These are phyloP conservation scores for Russula abietina DNA, from an alignment of 768 basidiomycete species.

Conservation along the genomic window DNA sequence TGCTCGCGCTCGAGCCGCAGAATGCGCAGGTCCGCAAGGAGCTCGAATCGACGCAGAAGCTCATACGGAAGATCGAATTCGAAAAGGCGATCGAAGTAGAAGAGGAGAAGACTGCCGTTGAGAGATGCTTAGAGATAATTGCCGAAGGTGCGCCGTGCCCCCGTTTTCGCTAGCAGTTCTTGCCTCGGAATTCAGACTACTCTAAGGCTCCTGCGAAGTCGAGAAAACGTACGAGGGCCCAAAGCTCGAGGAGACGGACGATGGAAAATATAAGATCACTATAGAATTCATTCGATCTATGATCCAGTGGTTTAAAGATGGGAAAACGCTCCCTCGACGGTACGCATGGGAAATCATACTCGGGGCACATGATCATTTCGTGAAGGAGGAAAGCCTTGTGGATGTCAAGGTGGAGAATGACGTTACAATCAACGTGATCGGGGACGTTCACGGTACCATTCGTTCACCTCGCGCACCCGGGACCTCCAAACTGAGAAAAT, in stretches of 20 bases:
- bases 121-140: conserved; percentile 74
- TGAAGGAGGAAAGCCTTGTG: conserved; percentile 75
- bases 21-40: conserved; percentile 79
- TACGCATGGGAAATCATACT: conserved; percentile 96
- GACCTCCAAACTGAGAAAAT: conserved; percentile 9
- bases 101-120: conserved; percentile 75
- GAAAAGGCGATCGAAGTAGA: conserved; percentile 95
- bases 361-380: conserved; percentile 71
- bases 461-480: conserved; percentile 1
- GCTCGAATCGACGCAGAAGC: conserved; percentile 82
- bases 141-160: conserved; percentile 50
- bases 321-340: conserved; percentile 85
- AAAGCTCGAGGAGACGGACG: conserved; percentile 48
- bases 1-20: conserved; percentile 75
- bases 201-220: conserved; percentile 67
- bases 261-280: conserved; percentile 69
- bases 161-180: neutral
- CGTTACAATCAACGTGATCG: conserved; percentile 86
- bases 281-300: conserved; percentile 74
- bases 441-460: conserved; percentile 80
- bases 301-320: conserved; percentile 90
- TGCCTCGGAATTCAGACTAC: neutral
- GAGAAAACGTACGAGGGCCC: conserved; percentile 75
- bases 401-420: conserved; percentile 69
- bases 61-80: conserved; percentile 84